Base-by-base conservation (phyloP, 116 monocot species). In the Cymodocea nodosa region DNA sequence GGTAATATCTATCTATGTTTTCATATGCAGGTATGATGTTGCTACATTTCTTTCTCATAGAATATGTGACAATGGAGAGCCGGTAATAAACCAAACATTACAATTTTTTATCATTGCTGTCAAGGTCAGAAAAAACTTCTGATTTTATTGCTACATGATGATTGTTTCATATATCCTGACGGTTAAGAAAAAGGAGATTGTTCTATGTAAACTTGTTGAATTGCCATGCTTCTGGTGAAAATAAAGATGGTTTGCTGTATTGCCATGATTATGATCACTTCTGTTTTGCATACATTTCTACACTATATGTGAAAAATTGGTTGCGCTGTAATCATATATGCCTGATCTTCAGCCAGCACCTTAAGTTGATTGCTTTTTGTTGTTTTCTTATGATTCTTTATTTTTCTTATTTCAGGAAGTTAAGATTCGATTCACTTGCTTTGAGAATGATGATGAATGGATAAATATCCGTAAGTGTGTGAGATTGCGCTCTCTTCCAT, bases 361-460 rank as follows among this genome's bases (percentile, higher is more conserved):
- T 37, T 44, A 44, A 44, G 11, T 6, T 56, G 15, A 6, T 18
- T 56, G 3, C 15, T 20, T 23, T 56, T 20, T 0, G 56, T 35
- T 13, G 4, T 62, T 40, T 62, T 15, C 57, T 25, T 24, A 22
- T 64, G 65, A 51, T 11, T 50, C 64, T 51, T 6, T 22, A 17
- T 51, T 59, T 19, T 59, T 40, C 52, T 73, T 15, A 10, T 73
- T 68, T 69, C 72, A 94, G 93, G 93, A 94, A 86, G 89, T 89
- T 44, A 65, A 71, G 5, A 84, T 94, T 77, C 77, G 89, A 6
- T 89, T 89, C 80, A 56, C 79, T 50, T 89, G 93, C 35, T 86
- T 89, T 64, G 86, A 84, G 22, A 71, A 74, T 17, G 93, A 94
- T 67, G 93, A 94, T 80, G 93, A 94, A 58, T 94, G 89, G 93